Percentiles rank a stretch among this genome's conserved stretches.
Evolutionary conservation across 2,329 filamentous ascomycete species (phyloP).

Genomic region (Epichloe hybrida): DNA sequence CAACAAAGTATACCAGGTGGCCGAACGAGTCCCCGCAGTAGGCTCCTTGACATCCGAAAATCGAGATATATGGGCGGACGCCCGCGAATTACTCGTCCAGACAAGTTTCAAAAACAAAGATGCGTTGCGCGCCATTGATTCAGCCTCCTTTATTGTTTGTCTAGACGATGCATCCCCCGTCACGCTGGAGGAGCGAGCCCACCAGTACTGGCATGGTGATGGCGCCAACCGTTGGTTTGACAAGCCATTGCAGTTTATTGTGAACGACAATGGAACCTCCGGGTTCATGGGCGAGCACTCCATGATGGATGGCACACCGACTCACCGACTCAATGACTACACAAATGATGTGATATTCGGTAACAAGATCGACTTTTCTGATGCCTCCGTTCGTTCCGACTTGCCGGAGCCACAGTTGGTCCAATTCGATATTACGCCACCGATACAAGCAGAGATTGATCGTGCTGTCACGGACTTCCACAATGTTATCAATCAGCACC

Average conservation of each 20-base stretch:
- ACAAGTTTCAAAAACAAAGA: constrained; percentile 69
- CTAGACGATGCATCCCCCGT: constrained; percentile 84
- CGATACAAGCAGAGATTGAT: constrained; percentile 65
- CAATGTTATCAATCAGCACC: constrained; percentile 70
- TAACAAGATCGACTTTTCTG: constrained; percentile 84
- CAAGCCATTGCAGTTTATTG: constrained; percentile 94
- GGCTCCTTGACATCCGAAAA: constrained; percentile 84
- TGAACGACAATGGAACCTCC: constrained; percentile 95
- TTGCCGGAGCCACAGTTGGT: constrained; percentile 69
- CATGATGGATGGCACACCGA: constrained; percentile 99
- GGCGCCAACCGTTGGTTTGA: constrained; percentile 94
- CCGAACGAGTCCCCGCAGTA: constrained; percentile 56
- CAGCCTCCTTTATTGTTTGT: constrained; percentile 81
- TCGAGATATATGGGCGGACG: constrained; percentile 83
- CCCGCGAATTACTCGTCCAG: constrained; percentile 60
- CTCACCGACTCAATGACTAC: constrained; percentile 92
- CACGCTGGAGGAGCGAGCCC: constrained; percentile 88
- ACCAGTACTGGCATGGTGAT: constrained; percentile 97
- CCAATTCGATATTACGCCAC: constrained; percentile 63
- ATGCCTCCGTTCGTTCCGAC: constrained; percentile 63
- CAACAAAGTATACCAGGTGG: constrained; percentile 66
- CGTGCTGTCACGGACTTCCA: constrained; percentile 68
- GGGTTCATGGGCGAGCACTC: constrained; percentile 98
- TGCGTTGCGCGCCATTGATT: constrained; percentile 69
- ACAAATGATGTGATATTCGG: constrained; percentile 83